Percentiles rank a stretch among this genome's conserved stretches.
Evolutionary conservation across 495 filamentous ascomycete species (phyloP).

Genomic region (Emericellopsis terricola): DNA sequence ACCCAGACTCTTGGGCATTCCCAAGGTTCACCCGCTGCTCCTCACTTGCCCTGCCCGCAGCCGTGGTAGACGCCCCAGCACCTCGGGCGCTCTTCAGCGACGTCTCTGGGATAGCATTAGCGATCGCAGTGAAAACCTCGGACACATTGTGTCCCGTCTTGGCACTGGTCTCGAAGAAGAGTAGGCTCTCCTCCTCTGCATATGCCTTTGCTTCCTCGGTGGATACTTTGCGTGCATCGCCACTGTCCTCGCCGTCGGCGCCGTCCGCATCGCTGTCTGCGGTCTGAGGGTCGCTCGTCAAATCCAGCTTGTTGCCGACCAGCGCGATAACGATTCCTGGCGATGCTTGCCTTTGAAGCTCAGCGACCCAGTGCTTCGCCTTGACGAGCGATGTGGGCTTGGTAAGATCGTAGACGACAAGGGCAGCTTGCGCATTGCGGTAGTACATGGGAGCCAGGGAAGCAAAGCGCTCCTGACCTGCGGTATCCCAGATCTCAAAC

Average conservation of each 20-base stretch:
- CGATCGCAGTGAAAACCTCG: constrained; percentile 96
- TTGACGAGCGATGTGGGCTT: constrained; percentile 91
- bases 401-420: constrained; percentile 97
- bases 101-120: constrained; percentile 90
- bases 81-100: constrained; percentile 76
- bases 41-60: constrained; percentile 32
- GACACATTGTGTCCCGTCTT: constrained; percentile 89
- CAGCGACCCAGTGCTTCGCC: constrained; percentile 97
- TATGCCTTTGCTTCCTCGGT: constrained; percentile 81
- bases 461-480: constrained; percentile 94
- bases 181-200: constrained; percentile 78
- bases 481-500: constrained; percentile 99
- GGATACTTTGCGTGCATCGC: constrained; percentile 70
- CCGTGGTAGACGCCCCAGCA: constrained; percentile 38
- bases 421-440: constrained; percentile 94
- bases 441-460: constrained; percentile 99
- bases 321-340: constrained; percentile 96
- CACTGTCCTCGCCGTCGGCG: constrained; percentile 40
- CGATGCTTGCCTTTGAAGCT: constrained; percentile 91
- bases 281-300: constrained; percentile 39
- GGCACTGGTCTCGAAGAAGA: constrained; percentile 97
- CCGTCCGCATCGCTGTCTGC: constrained; percentile 21
- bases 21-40: constrained; percentile 55
- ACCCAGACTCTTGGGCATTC: constrained; percentile 36
- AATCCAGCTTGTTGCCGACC: constrained; percentile 94